Conservation (phyloP, 73 alveolate genomes). For the Paramecium octaurelia region DNA sequence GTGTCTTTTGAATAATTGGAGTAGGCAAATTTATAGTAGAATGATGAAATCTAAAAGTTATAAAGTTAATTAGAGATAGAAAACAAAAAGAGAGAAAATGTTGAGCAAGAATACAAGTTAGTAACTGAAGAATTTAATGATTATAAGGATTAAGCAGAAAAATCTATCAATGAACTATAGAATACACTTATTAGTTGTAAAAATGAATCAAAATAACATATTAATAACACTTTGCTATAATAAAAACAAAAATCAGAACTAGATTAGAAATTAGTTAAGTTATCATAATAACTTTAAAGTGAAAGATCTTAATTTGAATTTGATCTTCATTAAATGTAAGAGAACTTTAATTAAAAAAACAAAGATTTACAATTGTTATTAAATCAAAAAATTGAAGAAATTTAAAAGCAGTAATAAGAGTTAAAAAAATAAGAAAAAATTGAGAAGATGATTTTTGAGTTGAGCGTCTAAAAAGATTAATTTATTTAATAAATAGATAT, state of each 20-base stretch:
- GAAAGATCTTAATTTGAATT: background rate
- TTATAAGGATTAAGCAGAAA: background rate
- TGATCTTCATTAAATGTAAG: background rate
- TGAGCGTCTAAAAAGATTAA: background rate
- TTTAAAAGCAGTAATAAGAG: background rate
- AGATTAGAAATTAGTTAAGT: background rate
- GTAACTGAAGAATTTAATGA: background rate
- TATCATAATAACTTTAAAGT: background rate
- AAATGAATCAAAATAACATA: background rate
- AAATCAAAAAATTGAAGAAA: background rate
- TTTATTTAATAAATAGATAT: background rate
- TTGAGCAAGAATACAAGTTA: background rate
- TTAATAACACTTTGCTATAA: background rate
- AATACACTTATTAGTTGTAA: slow-evolving; percentile 1
- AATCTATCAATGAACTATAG: background rate
- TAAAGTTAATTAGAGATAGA: background rate
- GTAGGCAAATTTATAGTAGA: background rate
- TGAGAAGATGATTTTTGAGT: background rate
- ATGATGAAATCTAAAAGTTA: background rate
- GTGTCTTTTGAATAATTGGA: background rate
- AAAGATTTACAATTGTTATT: background rate
- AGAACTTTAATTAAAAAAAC: background rate
- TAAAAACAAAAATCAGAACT: background rate
- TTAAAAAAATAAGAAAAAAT: background rate
- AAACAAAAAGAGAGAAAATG: background rate